Evolutionary conservation across 208 protist genomes (phyloP).

Genomic region (Trypanosoma vivax): DNA sequence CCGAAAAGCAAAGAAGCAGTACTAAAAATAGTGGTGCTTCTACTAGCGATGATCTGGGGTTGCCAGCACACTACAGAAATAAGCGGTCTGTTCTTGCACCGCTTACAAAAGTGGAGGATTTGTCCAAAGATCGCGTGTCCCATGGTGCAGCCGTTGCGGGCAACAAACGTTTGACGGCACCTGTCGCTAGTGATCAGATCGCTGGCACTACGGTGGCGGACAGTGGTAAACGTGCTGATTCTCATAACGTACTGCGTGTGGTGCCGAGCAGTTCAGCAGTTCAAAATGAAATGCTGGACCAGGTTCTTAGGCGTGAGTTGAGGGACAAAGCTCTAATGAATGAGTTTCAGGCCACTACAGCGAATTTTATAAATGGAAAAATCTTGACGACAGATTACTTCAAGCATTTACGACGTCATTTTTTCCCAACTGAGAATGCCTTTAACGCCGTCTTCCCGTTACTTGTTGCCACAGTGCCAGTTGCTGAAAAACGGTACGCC

Average conservation of each 20-base stretch:
- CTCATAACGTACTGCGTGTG: conserved; percentile 30
- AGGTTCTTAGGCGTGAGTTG: conserved; percentile 35
- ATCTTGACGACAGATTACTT: conserved; percentile 71
- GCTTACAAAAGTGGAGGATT: too few species aligned
- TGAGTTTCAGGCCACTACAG: conserved; percentile 43
- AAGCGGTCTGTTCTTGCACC: too few species aligned
- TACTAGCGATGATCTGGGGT: conserved; percentile 27
- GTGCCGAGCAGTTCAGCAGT: conserved; percentile 26
- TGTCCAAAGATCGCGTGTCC: too few species aligned
- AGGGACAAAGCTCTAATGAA: conserved; percentile 24
- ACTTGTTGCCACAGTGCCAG: conserved; percentile 62
- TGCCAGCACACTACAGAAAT: conserved; percentile 42
- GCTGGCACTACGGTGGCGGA: too few species aligned
- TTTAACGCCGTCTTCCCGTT: conserved; percentile 68
- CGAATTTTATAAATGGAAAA: conserved; percentile 52
- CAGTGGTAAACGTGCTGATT: conserved; percentile 31
- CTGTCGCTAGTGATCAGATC: too few species aligned
- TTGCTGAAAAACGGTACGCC: conserved; percentile 32
- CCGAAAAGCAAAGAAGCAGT: conserved; percentile 5
- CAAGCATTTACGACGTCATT: conserved; percentile 33
- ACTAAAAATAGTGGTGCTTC: conserved; percentile 1
- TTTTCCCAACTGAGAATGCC: conserved; percentile 36
- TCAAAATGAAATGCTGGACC: conserved; percentile 35
- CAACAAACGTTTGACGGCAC: too few species aligned
- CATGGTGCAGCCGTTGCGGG: too few species aligned